These are phyloP conservation scores for Magnolia sinica DNA, from an alignment of 164 flowering plant species.

Conservation along the genomic window DNA sequence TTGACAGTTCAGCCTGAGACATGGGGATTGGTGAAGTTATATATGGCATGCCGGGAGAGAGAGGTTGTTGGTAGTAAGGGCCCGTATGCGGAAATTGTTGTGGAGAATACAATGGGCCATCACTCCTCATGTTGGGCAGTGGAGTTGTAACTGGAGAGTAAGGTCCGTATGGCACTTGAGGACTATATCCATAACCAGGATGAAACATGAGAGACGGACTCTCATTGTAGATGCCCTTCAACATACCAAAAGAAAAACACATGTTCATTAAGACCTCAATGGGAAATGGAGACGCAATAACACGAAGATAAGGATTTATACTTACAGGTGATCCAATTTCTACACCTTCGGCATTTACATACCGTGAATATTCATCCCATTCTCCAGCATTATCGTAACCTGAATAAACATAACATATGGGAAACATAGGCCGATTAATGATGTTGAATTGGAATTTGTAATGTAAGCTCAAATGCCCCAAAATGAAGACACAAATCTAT, in stretches of 20 bases:
- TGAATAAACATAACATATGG: constrained; percentile 19
- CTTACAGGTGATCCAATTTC: constrained; percentile 79
- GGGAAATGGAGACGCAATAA: not conserved
- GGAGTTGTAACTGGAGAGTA: constrained; percentile 89
- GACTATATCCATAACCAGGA: constrained; percentile 78
- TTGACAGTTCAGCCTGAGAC: constrained; percentile 61
- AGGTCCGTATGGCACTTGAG: constrained; percentile 88
- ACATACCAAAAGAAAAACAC: constrained; percentile 16
- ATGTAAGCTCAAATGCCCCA: not conserved
- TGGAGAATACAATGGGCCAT: constrained; percentile 51
- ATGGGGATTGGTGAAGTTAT: constrained; percentile 54
- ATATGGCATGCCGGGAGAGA: constrained; percentile 60
- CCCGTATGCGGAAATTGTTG: constrained; percentile 32
- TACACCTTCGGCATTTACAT: constrained; percentile 56
- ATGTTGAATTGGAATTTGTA: not conserved
- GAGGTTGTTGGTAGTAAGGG: constrained; percentile 69
- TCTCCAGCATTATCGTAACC: constrained; percentile 61
- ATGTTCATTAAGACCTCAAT: not conserved
- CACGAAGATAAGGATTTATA: constrained; percentile 5
- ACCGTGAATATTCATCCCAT: constrained; percentile 73
- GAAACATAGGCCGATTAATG: not conserved
- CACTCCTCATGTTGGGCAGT: constrained; percentile 55
- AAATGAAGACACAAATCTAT: not conserved
- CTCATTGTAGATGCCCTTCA: constrained; percentile 70
- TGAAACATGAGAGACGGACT: constrained; percentile 72